A percentile compares a stretch with the other conserved stretches of the same genome.
Evolutionary conservation across 1,139 yeast species (phyloP).

Genomic region (Suhomyces taliae): DNA sequence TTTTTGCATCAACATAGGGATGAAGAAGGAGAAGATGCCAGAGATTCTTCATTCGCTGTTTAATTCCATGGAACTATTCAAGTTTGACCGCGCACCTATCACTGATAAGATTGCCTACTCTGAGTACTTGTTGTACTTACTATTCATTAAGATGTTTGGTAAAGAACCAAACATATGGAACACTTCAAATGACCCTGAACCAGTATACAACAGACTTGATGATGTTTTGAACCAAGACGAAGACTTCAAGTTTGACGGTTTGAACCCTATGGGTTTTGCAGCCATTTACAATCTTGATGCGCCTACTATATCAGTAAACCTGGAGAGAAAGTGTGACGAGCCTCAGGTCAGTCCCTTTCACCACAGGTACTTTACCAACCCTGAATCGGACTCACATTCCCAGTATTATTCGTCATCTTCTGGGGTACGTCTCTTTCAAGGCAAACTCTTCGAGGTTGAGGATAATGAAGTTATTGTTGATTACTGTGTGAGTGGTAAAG

Average conservation of each 20-base stretch:
- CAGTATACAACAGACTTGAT: neutral
- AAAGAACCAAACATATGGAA: constrained; percentile 68
- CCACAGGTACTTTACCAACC: constrained; percentile 81
- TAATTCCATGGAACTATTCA: constrained; percentile 72
- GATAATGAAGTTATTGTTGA: constrained; percentile 27
- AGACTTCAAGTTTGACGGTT: constrained; percentile 1
- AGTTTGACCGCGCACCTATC: constrained; percentile 63
- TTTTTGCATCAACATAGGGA: constrained; percentile 60
- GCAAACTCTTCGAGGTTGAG: constrained; percentile 32
- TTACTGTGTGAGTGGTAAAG: constrained; percentile 69
- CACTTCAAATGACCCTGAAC: constrained; percentile 42
- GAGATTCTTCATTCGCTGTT: constrained; percentile 51
- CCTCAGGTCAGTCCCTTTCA: constrained; percentile 59
- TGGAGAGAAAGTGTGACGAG: neutral
- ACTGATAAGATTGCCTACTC: constrained; percentile 68
- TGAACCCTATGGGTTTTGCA: neutral
- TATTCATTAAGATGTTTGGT: constrained; percentile 70
- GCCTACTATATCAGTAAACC: neutral
- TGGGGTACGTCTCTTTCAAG: constrained; percentile 63
- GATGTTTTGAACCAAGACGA: neutral
- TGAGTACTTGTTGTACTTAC: constrained; percentile 59
- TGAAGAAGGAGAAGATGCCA: constrained; percentile 40
- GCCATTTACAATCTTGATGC: neutral
- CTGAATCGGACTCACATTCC: constrained; percentile 77
- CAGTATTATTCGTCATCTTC: constrained; percentile 73